Base-by-base conservation (phyloP, 495 filamentous ascomycete genomes). In the Lasiosphaeria miniovina region DNA sequence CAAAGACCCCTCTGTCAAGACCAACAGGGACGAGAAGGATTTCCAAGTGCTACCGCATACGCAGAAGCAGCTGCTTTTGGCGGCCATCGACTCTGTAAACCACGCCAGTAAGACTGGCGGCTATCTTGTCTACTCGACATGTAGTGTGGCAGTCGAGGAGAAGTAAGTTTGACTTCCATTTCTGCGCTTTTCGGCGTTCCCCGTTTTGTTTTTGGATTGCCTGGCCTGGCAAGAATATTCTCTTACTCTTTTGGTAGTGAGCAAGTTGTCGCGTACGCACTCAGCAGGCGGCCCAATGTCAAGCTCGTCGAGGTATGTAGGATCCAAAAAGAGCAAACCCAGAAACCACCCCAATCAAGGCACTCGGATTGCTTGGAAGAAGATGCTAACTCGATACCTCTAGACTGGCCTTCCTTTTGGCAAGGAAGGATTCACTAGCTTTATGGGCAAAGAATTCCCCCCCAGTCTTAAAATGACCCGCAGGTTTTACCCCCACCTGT, bases 1-100 rank as follows among this genome's bases (percentile, higher is more conserved):
- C 55, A 98, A 98, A 75, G 94, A 98, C 69, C 83, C 93, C 1
- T 87, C 87, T 49, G 90, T 98, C 40, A 98, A 98, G 81, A 98
- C 93, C 6, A 96, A 96, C 80, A 98, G 96, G 77, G 91, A 89
- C 15, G 90, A 94, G 70, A 87, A 87, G 60, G 94, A 98, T 68
- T 98, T 98, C 79, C 82, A 95, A 67, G 79, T 83, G 61, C 85
- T 98, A 38, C 95, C 94, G 0, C 93, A 98, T 71, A 84, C 90
- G 59, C 94, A 98, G 69, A 95, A 96, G 63, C 91, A 98, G 73
- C 82, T 98, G 40, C 80, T 98, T 8, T 84, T 98, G 35, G 88
- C 90, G 0, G 94, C 94, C 14, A 97, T 98, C 63, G 94, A 98
- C 76, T 93, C 89, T 1, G 90, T 94, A 6, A 91, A 72, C 50